Evolutionary conservation across 345 rosid genomes (phyloP), one percentile per base, ranked within the genome.

Genomic region (Microcos paniculata): DNA sequence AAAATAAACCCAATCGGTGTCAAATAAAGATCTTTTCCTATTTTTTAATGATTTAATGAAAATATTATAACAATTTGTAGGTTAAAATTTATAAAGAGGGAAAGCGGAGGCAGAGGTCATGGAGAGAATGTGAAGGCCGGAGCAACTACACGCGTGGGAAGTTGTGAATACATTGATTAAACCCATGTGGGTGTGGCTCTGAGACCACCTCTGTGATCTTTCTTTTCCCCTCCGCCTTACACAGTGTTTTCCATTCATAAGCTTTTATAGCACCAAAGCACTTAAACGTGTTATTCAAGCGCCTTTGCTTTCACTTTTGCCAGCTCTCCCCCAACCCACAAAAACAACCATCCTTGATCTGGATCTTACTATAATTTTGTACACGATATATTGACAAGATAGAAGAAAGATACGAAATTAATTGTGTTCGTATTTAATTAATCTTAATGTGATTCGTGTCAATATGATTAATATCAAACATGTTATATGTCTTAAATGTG

Each of bases 81-180:
- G n/a, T n/a, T 21, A 28, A 15, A 0, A 4, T 53, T 42, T 42
- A 2, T 2, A 1, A 43, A 45, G 24, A 21, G 38, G 19, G 8
- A 63, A 63, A 33, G 1, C 1, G 4, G 3, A 51, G 1, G 23
- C 2, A 7, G 15, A 19, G 28, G 68, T 66, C 79, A 62, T 75
- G 82, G 76, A 62, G 73, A 56, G 76, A 78, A 80, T 62, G 86
- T 65, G 81, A 83, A 7, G 15, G 33, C 5, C 4, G 64, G 7
- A 3, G 26, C 26, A 62, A 19, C 16, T 10, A 11, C 69, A 63
- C 28, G 59, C 69, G 48, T 18, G 16, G 67, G 62, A 53, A 57
- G 62, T 1, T 26, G 82, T 49, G 79, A 71, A 43, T 2, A 4
- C 75, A 66, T 78, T 78, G 30, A 75, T 57, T 75, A 58, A 63